These are phyloP conservation scores for Nemania sp. DNA, from an alignment of 2,329 filamentous ascomycete genomes.

Conservation along the genomic window DNA sequence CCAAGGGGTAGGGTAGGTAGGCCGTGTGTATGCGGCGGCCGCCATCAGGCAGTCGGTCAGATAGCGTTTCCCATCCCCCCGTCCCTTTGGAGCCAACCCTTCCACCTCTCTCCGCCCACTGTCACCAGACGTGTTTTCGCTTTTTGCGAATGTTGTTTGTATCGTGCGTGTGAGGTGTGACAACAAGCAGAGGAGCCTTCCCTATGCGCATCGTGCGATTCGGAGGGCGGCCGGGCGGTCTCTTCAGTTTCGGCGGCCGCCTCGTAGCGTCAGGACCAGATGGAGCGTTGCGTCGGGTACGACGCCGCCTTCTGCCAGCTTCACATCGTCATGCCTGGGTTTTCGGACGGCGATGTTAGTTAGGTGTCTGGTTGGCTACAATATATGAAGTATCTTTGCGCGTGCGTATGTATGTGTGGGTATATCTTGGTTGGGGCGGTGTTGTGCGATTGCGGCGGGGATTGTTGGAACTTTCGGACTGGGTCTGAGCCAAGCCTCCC, in stretches of 20 bases:
- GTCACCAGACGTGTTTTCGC: neutral
- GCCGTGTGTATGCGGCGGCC: too few relatives aligned
- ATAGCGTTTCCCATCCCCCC: too few relatives aligned
- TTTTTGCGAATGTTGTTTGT: neutral
- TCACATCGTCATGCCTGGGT: constrained; percentile 89
- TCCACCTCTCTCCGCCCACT: neutral
- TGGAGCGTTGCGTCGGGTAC: constrained; percentile 93
- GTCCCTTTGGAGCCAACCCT: neutral
- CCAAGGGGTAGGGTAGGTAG: too few relatives aligned
- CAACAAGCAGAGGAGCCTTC: neutral
- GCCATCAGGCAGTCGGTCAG: too few relatives aligned
- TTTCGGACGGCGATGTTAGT: constrained; percentile 5
- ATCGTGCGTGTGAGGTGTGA: neutral
- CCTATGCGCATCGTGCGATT: neutral
- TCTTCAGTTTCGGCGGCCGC: constrained; percentile 53
- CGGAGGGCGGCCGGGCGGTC: constrained; percentile 11
- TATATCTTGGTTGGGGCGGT: neutral
- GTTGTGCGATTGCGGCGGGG: neutral
- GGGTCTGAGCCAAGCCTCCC: neutral
- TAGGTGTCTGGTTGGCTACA: neutral
- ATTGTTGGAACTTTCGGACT: neutral
- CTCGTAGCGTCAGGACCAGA: constrained; percentile 90
- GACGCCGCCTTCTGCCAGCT: constrained; percentile 85
- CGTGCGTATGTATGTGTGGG: neutral
- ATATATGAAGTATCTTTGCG: neutral